A percentile compares a stretch with the other conserved stretches of the same genome.
Evolutionary conservation across 1,284 basidiomycete species (phyloP).

Genomic region (Phaffia rhodozyma): DNA sequence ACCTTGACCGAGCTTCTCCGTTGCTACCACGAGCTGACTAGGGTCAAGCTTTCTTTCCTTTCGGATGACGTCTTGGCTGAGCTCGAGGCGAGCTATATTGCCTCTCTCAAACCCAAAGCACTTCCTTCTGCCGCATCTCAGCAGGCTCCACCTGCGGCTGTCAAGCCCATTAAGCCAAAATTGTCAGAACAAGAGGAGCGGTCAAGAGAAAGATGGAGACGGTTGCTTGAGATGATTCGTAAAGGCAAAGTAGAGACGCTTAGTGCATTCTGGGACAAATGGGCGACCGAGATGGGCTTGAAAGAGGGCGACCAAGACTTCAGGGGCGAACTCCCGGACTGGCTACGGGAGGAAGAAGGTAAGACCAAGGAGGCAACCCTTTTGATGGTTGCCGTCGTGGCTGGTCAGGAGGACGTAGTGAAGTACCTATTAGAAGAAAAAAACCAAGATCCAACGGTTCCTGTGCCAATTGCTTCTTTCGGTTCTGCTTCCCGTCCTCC

Average conservation of each 20-base stretch:
- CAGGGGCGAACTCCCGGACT: constrained; percentile 46
- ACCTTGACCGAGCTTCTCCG: constrained; percentile 83
- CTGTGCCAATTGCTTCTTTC: constrained; percentile 38
- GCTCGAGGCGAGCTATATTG: constrained; percentile 75
- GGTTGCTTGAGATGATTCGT: constrained; percentile 75
- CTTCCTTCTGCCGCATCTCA: constrained; percentile 29
- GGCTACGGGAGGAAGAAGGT: constrained; percentile 42
- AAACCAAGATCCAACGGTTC: constrained; percentile 69
- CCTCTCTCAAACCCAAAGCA: constrained; percentile 64
- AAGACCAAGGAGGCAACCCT: constrained; percentile 46
- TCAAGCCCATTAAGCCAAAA: constrained; percentile 46
- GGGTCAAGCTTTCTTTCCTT: constrained; percentile 72
- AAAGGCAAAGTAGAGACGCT: constrained; percentile 75
- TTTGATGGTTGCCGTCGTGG: constrained; percentile 62
- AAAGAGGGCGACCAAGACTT: constrained; percentile 38
- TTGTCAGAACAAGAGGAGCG: constrained; percentile 66
- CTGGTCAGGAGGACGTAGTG: constrained; percentile 63
- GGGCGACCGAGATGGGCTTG: constrained; percentile 48
- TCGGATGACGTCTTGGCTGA: constrained; percentile 71
- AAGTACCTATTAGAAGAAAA: constrained; percentile 69
- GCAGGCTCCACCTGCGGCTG: constrained; percentile 33
- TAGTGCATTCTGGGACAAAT: constrained; percentile 67
- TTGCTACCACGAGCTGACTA: constrained; percentile 75
- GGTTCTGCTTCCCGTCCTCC: constrained; percentile 18
- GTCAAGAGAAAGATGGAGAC: constrained; percentile 59